Conservation (phyloP, 2,329 filamentous ascomycete genomes). For the Epichloe brachyelytri region DNA sequence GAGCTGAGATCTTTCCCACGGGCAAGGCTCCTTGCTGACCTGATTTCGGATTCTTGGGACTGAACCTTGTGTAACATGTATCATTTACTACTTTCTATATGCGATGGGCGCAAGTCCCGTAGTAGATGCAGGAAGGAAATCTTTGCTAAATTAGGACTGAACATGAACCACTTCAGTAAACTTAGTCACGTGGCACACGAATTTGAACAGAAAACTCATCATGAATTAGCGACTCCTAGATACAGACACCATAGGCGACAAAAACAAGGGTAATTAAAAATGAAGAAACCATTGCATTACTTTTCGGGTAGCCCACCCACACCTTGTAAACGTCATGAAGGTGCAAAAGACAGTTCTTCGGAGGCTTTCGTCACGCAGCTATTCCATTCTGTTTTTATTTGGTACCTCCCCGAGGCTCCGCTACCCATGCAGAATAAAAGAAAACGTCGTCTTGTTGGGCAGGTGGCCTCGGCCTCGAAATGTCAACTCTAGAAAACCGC, state of each 20-base stretch:
- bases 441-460: not conserved
- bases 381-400: constrained; percentile 17
- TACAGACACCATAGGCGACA: constrained; percentile 20
- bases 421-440: constrained; percentile 9
- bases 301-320: constrained; percentile 26
- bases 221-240: constrained; percentile 24
- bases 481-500: constrained; percentile 23
- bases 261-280: constrained; percentile 16
- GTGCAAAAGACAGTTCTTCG: constrained; percentile 19
- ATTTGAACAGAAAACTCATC: constrained; percentile 11
- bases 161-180: not conserved
- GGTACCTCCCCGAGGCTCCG: constrained; percentile 16
- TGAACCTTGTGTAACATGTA: too few relatives aligned
- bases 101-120: too few relatives aligned
- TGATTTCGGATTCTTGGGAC: too few relatives aligned
- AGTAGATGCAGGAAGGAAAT: too few relatives aligned
- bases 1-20: too few relatives aligned
- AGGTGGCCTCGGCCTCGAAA: constrained; percentile 8
- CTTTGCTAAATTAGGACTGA: too few relatives aligned
- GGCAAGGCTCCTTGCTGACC: too few relatives aligned
- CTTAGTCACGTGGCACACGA: not conserved
- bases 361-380: constrained; percentile 22
- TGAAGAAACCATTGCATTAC: constrained; percentile 27
- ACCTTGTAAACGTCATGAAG: constrained; percentile 21
- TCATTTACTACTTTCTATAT: too few relatives aligned